Evolutionary conservation across 139 green algal genomes (phyloP), one percentile per base, ranked within the genome.

Genomic region (Tetradesmus lagerheimii): DNA sequence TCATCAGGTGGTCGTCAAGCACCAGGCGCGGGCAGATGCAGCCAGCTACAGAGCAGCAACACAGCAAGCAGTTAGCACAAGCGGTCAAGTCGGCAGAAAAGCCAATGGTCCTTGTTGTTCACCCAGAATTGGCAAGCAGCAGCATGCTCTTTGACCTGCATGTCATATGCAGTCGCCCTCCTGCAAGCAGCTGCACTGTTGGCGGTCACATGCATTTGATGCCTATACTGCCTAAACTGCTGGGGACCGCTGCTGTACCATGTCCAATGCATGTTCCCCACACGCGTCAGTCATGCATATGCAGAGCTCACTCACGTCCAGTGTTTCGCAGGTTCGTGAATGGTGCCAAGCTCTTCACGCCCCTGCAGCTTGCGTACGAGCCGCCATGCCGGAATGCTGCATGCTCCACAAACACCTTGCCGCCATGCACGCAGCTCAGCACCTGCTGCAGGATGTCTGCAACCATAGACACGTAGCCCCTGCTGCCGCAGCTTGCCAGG

Each of bases 361-460:
- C 57, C 23, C 31, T 16, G 57, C 57, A 71, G 57, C 57, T 71
- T 20, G 57, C 57, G 25, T 71, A 71, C 20, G 57, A 31, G 57
- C 57, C 57, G 57, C 25, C 57, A 23, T 71, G 23, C 57, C 31
- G n/a, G 23, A 71, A 71, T 6, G 57, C 57, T n/a, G 23, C 25
- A 8, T 71, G 57, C 57, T 71, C 57, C 57, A 31, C 20, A 8
- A 71, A 71, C 23, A 71, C 57, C 57, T 8, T 71, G 57, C 57
- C 57, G 57, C 57, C 57, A 31, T 71, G 57, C 23, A 11, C 57
- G 57, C 57, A 71, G 57, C 57, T 71, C 57, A 71, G 57, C 18
- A 71, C 57, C 57, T 71, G 57, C 57, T 71, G 57, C 57, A 71
- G 57, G 57, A 71, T 71, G 57, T 71, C 57, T 71, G 57, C 57